Evolutionary conservation across 495 filamentous ascomycete species (phyloP), one percentile per base, ranked within the genome.

Genomic region (Podospora bellae-mahoneyi): DNA sequence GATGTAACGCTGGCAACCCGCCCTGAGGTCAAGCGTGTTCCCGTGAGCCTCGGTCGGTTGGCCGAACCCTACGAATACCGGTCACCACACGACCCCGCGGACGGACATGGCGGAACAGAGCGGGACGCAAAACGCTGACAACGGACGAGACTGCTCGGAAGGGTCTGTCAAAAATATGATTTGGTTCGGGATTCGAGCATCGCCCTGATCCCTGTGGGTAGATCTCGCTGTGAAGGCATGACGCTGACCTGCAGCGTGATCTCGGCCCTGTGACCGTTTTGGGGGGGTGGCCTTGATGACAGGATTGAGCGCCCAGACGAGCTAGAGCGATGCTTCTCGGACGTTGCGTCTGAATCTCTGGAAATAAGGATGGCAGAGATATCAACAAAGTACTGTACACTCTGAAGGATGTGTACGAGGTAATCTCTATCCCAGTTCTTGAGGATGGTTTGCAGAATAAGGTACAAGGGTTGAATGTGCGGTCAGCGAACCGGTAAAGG

Each of bases 261-360:
- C 67, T 73, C 71, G 71, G 71, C 65, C 71, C 65, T 70, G 68
- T 73, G 65, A 68, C 71, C 68, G 65, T 64, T 68, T 73, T 64
- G 16, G 68, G 71, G 71, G 27, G 5, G 55, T 60, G 32, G 61
- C 61, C 19, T 60, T 70, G 18, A 63, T 64, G 60, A 58, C 19
- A 63, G 48, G 66, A 48, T 63, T 13, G 15, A 53, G 32, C 19
- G 32, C 48, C 60, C 44, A 58, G 34, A 7, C 39, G 20, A 61
- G 23, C 59, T 61, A 30, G 34, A 53, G 34, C 34, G 1, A 28
- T 13, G 20, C 32, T 15, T 15, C 62, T 23, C 7, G 62, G 15
- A 48, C 20, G 19, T 39, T 48, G 32, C 48, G 20, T 13, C 23
- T 28, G 23, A 58, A 58, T n/a, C 55, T 58, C 55, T 23, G 23